Base-by-base conservation (phyloP, 768 basidiomycete species). In the Pholiota conissans region DNA sequence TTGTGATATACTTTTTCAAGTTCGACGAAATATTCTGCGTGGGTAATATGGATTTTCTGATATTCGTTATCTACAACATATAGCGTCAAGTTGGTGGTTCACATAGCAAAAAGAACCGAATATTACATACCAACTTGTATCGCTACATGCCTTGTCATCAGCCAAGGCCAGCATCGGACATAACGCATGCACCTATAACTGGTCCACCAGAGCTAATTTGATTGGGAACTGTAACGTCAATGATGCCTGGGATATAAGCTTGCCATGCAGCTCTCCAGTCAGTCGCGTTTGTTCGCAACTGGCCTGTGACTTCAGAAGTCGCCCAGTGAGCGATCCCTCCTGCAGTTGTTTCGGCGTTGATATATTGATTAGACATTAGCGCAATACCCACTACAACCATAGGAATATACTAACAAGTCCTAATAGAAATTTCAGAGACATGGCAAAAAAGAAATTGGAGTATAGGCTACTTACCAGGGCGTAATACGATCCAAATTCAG, bases 21-120 rank as follows among this genome's bases (percentile, higher is more conserved):
- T 34, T 89, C 77, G 3, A 63, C 77, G 50, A 91, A 91, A 68
- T 91, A 90, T 61, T 82, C 78, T 8, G 77, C 77, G 37, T 61
- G 79, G 65, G 59, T 70, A 24, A 75, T 67, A 9, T 70, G 71
- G 39, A 63, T 78, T 59, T 90, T 87, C 3, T 76, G 76, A n/a
- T 87, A 91, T 69, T 92, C 90, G 52, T 93, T 93, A 65, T 93
- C 91, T 88, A 61, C 14, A 35, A n/a, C n/a, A n/a, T n/a, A n/a
- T n/a, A 24, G 16, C 14, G 30, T 24, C 32, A 10, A 3, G 26
- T 24, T 16, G n/a, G n/a, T 34, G 6, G 10, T 18, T 9, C 20
- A 42, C 4, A 5, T 26, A 42, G 30, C 22, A 42, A 29, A 20
- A 11, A 30, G 28, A 7, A 6, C 8, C 39, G 18, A 18, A 30